Percentiles rank a stretch among this genome's conserved stretches.
Conservation (phyloP, 129 eudicot species). For the Flaveria trinervia region DNA sequence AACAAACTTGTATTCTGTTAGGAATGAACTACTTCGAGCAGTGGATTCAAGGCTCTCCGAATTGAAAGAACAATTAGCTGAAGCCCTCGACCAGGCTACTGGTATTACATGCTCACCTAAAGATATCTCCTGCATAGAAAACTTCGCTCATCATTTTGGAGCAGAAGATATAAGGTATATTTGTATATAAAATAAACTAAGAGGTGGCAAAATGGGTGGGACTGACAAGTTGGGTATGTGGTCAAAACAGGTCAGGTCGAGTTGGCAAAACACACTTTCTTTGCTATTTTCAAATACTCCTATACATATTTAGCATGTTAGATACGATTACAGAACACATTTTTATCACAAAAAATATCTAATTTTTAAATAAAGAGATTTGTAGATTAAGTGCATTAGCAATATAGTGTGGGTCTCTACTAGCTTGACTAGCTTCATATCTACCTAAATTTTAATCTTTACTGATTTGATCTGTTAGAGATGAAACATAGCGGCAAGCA, state of each 20-base stretch:
- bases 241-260: background rate
- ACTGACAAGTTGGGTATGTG: background rate
- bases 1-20: conserved; percentile 39
- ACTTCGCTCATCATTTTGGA: conserved; percentile 76
- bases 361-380: background rate
- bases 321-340: background rate
- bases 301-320: background rate
- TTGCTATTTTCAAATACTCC: background rate
- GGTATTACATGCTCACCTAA: conserved; percentile 49
- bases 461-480: background rate
- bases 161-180: conserved; percentile 66
- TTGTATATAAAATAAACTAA: background rate
- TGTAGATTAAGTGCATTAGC: background rate
- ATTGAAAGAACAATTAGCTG: conserved; percentile 56
- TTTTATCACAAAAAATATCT: background rate
- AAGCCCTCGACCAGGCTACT: conserved; percentile 63
- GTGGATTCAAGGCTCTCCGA: conserved; percentile 80
- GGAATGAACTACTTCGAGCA: conserved; percentile 86
- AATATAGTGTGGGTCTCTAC: background rate
- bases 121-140: conserved; percentile 58
- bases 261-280: background rate
- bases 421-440: background rate
- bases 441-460: background rate
- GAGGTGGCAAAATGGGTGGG: background rate
- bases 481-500: background rate